Base-by-base conservation (phyloP, 2,329 filamentous ascomycete species). In the Neofusicoccum ribis region DNA sequence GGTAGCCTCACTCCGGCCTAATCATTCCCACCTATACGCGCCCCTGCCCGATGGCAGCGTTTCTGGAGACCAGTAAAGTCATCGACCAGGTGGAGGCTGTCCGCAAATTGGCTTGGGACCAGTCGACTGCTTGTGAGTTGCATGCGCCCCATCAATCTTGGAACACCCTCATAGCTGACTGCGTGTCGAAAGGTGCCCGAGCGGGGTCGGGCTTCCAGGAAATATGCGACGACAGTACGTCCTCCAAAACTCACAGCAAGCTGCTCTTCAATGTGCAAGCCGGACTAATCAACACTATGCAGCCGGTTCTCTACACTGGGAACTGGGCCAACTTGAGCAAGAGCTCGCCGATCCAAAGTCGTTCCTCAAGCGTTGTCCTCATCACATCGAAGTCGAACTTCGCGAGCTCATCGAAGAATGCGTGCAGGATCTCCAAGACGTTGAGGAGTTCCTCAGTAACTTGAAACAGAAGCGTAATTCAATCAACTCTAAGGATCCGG, bases 1-100 rank as follows among this genome's bases (percentile, higher is more conserved):
- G 47, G 59, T 62, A 62, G 47, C 44, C 44, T 50, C 59, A 51
- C 46, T 50, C 36, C 34, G 17, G 46, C 59, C 59, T 50, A 20
- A 41, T 34, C 31, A 23, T 47, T 8, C 41, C 34, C 17, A n/a
- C 20, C 12, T 17, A 41, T 15, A 31, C 23, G 34, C 31, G 12
- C 41, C 23, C 15, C 20, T n/a, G n/a, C 36, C 37, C 20, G 46
- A 62, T 62, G 59, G 59, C 34, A 46, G 59, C 46, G 34, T 62
- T 50, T 9, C 9, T 31, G 20, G 47, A 39, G 8, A 12, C 58
- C 31, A 62, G 44, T 47, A 7, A 62, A 20, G 34, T 50, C 9
- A 27, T 62, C 37, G 59, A 4, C 44, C 59, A 62, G 12, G 46
- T 62, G 12, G 47, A 31, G 34, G 5, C 17, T 4, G 59, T 62